phyloP scores from a whole-genome alignment of 192 early-diverging fungal genomes.

The Linnemannia elongata region DNA sequence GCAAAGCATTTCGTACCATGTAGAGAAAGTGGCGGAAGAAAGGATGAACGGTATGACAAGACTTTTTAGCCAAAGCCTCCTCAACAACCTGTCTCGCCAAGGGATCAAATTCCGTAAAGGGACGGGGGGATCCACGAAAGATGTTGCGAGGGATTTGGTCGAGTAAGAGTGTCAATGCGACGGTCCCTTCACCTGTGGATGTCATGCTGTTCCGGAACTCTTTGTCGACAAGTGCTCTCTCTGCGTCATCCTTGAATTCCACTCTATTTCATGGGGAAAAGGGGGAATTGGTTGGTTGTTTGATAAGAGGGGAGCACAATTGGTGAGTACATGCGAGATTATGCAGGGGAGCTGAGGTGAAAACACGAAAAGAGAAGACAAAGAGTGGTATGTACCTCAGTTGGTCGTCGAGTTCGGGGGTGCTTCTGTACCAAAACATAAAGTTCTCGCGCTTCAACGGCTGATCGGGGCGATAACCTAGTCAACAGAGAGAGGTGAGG shows the following conservation, averaged over 20 bases:
- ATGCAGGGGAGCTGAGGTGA: not conserved
- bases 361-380: not conserved
- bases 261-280: not conserved
- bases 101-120: conserved; percentile 67
- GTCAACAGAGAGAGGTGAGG: not conserved
- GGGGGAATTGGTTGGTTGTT: not conserved
- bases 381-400: conserved; percentile 19
- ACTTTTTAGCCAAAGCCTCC: conserved; percentile 63
- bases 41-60: conserved; percentile 63
- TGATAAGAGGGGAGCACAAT: too few relatives aligned
- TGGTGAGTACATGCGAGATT: not conserved
- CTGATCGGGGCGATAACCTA: conserved; percentile 41
- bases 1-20: conserved; percentile 41
- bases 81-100: conserved; percentile 65
- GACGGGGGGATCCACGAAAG: conserved; percentile 66
- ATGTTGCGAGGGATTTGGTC: conserved; percentile 79
- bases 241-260: conserved; percentile 27
- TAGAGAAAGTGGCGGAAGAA: conserved; percentile 68
- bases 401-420: conserved; percentile 34
- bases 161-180: conserved; percentile 63
- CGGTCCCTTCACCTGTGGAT: conserved; percentile 21
- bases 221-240: conserved; percentile 26
- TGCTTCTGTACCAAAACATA: conserved; percentile 19
- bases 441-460: conserved; percentile 19
- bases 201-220: conserved; percentile 25